Percentiles rank a stretch among this genome's conserved stretches.
Conservation (phyloP, 2,329 filamentous ascomycete genomes). For the Hypoxylon sp. region DNA sequence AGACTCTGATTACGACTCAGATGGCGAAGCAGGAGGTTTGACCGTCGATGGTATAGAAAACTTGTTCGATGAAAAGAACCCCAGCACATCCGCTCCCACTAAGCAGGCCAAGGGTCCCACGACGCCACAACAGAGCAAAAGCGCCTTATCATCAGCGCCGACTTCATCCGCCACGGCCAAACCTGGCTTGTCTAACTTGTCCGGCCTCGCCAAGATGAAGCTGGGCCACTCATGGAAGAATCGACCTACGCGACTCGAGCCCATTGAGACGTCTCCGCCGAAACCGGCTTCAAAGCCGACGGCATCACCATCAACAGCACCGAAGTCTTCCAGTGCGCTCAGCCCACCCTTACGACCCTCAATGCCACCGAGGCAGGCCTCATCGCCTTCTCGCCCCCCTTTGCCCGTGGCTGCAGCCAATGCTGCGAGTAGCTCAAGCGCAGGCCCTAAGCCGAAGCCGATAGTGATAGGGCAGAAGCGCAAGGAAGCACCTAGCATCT, state of each 20-base stretch:
- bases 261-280: background rate
- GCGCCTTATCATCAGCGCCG: background rate
- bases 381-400: conserved; percentile 10
- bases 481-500: conserved; percentile 63
- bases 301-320: conserved; percentile 10
- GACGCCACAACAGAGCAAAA: background rate
- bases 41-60: conserved; percentile 48
- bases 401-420: background rate
- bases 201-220: conserved; percentile 41
- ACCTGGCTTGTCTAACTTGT: conserved; percentile 3
- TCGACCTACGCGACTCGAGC: conserved; percentile 14
- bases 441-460: conserved; percentile 26
- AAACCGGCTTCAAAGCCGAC: conserved; percentile 23
- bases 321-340: conserved; percentile 12
- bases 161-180: background rate
- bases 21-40: conserved; percentile 40
- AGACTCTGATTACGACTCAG: conserved; percentile 26
- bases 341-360: conserved; percentile 9
- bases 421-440: background rate
- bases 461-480: conserved; percentile 56
- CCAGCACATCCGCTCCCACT: background rate
- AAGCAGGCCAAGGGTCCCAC: conserved; percentile 14
- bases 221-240: conserved; percentile 23
- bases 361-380: background rate
- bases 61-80: conserved; percentile 37